Evolutionary conservation across 345 rosid species (phyloP).

Genomic region (Cardamine chenopodiifolia): DNA sequence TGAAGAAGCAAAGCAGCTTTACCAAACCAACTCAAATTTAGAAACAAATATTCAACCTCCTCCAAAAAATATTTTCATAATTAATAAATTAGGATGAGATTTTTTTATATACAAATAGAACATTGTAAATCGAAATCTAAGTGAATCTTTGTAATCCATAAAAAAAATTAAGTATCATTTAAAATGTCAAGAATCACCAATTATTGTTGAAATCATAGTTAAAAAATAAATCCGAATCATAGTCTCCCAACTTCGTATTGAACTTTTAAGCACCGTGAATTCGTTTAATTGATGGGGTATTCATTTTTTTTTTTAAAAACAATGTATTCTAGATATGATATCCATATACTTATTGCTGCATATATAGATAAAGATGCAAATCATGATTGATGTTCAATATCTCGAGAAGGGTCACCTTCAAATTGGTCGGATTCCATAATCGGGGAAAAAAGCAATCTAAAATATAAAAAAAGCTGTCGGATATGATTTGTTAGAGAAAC

Average conservation of each 20-base stretch:
- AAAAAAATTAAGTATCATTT: too few species aligned
- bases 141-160: background rate
- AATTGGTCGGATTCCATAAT: slow-evolving; percentile 12
- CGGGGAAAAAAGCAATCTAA: too few species aligned
- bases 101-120: background rate
- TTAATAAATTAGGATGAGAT: background rate
- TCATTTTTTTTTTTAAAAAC: too few species aligned
- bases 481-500: slow-evolving; percentile 17
- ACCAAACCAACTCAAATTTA: background rate
- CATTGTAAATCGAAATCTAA: background rate
- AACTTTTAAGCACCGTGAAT: background rate
- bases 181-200: background rate
- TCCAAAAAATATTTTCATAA: background rate
- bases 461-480: background rate
- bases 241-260: too few species aligned
- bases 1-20: background rate
- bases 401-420: background rate
- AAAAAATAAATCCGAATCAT: too few species aligned
- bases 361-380: background rate
- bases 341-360: background rate
- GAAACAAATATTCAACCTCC: background rate
- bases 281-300: background rate
- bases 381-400: background rate
- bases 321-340: background rate
- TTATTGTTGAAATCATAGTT: background rate